These are phyloP conservation scores for Daedaleopsis sinensis DNA, from an alignment of 768 basidiomycete genomes.

Conservation along the genomic window DNA sequence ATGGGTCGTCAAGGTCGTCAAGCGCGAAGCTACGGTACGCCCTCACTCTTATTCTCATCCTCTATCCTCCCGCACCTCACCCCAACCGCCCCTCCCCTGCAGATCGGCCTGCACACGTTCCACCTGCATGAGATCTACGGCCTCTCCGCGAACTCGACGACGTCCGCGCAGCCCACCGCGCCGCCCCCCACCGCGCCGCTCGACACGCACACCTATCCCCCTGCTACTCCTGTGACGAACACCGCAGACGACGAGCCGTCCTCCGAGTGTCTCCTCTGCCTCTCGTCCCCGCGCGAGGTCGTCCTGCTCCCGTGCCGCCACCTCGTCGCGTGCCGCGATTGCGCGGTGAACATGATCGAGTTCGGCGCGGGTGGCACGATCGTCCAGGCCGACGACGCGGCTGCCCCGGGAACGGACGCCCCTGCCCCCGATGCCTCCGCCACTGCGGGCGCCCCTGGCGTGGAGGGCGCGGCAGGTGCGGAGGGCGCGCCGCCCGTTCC, in stretches of 20 bases:
- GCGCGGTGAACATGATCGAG: conserved; percentile 96
- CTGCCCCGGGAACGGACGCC: conserved; percentile 31
- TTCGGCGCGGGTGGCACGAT: conserved; percentile 93
- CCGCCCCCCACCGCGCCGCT: conserved; percentile 37
- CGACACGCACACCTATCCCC: conserved; percentile 52
- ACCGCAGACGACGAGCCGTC: conserved; percentile 67
- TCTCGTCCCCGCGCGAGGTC: conserved; percentile 87
- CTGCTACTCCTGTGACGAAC: conserved; percentile 32
- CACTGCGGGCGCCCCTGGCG: conserved; percentile 15
- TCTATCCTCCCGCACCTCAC: too few species aligned
- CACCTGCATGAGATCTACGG: conserved; percentile 96
- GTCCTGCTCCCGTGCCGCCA: conserved; percentile 93
- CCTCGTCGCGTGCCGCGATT: conserved; percentile 93
- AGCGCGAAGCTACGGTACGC: conserved; percentile 82
- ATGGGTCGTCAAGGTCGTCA: conserved; percentile 93
- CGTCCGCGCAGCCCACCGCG: conserved; percentile 34
- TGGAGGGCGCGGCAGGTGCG: conserved; percentile 6
- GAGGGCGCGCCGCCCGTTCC: conserved; percentile 24
- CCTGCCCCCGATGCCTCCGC: conserved; percentile 4
- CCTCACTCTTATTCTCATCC: background rate
- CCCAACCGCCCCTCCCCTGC: conserved; percentile 11
- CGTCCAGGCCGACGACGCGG: conserved; percentile 49
- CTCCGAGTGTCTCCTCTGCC: conserved; percentile 90
- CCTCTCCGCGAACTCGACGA: conserved; percentile 52
- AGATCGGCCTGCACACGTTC: conserved; percentile 95